phyloP scores from a whole-genome alignment of 345 rosid genomes.

The Eucalyptus brandiana region DNA sequence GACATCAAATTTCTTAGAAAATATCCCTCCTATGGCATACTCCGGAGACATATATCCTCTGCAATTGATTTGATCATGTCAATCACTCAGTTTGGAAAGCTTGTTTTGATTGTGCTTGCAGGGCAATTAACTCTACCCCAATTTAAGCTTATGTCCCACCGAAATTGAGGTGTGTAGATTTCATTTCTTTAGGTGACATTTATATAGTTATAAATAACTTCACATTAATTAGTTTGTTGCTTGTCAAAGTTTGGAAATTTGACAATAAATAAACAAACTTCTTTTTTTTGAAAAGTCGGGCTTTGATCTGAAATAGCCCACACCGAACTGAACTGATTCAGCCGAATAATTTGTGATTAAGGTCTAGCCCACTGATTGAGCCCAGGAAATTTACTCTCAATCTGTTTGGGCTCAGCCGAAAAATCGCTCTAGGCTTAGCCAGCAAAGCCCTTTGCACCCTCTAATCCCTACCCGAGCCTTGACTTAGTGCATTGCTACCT shows the following conservation, averaged over 20 bases:
- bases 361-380: neutral
- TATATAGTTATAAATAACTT: no score
- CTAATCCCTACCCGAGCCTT: fast-evolving
- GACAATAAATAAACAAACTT: no score
- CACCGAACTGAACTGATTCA: no score
- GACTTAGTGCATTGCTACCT: neutral
- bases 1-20: neutral
- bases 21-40: neutral
- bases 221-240: no score
- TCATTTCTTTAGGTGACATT: no score
- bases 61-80: neutral
- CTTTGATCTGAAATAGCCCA: no score
- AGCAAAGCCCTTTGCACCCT: neutral
- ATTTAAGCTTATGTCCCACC: no score
- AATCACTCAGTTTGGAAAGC: neutral
- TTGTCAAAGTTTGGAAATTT: no score
- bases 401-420: neutral
- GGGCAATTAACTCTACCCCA: no score
- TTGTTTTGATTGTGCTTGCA: neutral
- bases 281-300: no score
- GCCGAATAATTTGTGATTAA: no score
- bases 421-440: neutral
- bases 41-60: slow-evolving; percentile 7
- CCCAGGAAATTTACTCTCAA: neutral
- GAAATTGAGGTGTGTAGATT: no score